phyloP scores from a whole-genome alignment of 345 rosid genomes.

The Raphanus raphanistrum region DNA sequence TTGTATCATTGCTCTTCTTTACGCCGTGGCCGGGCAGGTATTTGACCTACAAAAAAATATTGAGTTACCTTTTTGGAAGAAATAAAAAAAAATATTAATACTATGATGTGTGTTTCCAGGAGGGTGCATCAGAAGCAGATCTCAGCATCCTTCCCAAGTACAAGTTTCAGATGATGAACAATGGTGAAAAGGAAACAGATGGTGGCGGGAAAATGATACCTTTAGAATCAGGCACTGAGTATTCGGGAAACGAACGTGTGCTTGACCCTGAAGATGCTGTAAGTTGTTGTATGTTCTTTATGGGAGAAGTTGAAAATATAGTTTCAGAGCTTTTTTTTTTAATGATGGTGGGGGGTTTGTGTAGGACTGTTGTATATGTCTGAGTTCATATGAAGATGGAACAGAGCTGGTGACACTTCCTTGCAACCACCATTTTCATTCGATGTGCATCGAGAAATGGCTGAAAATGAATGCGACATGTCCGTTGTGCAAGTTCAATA shows the following conservation, averaged over 20 bases:
- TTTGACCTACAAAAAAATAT: not conserved
- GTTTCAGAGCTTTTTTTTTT: not conserved
- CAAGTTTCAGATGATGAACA: conserved; percentile 53
- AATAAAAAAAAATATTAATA: not conserved
- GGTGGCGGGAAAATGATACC: conserved; percentile 93
- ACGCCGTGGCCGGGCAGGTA: conserved; percentile 48
- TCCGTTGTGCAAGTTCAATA: conserved; percentile 94
- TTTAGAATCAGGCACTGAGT: conserved; percentile 53
- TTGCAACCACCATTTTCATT: conserved; percentile 93
- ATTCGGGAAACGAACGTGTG: conserved; percentile 62
- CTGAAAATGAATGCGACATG: conserved; percentile 99
- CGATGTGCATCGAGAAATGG: conserved; percentile 87
- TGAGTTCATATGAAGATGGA: conserved; percentile 85
- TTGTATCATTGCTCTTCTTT: conserved; percentile 52
- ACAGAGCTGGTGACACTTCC: conserved; percentile 85
- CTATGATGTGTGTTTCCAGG: conserved; percentile 47
- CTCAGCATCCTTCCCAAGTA: conserved; percentile 81
- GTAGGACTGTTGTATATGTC: conserved; percentile 94
- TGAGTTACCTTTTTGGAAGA: not conserved
- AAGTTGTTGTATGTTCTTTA: conserved; percentile 32
- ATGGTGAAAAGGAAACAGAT: conserved; percentile 54
- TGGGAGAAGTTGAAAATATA: not conserved
- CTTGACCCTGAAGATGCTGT: conserved; percentile 92
- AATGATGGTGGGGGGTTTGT: not conserved
- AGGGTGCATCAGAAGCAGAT: conserved; percentile 99